Conservation (phyloP, 1,139 yeast genomes). For the Magnusiomyces fungicola region DNA sequence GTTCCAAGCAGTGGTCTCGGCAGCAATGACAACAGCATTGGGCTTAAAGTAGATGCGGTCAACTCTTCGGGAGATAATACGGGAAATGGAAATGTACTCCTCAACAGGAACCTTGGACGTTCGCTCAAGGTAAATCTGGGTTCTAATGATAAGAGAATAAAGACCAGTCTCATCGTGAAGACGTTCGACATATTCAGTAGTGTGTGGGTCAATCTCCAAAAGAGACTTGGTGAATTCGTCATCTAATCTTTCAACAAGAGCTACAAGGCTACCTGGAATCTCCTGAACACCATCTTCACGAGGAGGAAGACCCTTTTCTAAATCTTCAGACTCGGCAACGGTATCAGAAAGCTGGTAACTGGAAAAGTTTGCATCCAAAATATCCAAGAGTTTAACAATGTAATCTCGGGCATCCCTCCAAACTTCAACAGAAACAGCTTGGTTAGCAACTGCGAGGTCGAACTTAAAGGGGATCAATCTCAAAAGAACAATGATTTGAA, state of each 20-base stretch:
- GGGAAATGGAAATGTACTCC: conserved; percentile 41
- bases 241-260: conserved; percentile 87
- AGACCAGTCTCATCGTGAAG: conserved; percentile 78
- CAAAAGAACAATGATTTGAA: conserved; percentile 68
- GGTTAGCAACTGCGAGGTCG: conserved; percentile 57
- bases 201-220: conserved; percentile 88
- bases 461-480: conserved; percentile 83
- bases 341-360: conserved; percentile 69
- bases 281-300: conserved; percentile 65
- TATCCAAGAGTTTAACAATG: conserved; percentile 51
- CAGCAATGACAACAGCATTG: conserved; percentile 54
- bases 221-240: conserved; percentile 88
- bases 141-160: conserved; percentile 70
- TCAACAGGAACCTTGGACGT: conserved; percentile 42
- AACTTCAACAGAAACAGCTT: conserved; percentile 70
- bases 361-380: conserved; percentile 55
- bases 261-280: conserved; percentile 76
- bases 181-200: conserved; percentile 87
- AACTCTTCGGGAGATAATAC: conserved; percentile 76
- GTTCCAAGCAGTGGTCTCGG: conserved; percentile 70
- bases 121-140: conserved; percentile 77
- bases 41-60: conserved; percentile 95
- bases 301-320: conserved; percentile 62
- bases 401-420: conserved; percentile 72
- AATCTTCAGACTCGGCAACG: conserved; percentile 70